A percentile compares a stretch with the other conserved stretches of the same genome.
Conservation (phyloP, 257 asterid genomes). For the Verbascum thapsus region DNA sequence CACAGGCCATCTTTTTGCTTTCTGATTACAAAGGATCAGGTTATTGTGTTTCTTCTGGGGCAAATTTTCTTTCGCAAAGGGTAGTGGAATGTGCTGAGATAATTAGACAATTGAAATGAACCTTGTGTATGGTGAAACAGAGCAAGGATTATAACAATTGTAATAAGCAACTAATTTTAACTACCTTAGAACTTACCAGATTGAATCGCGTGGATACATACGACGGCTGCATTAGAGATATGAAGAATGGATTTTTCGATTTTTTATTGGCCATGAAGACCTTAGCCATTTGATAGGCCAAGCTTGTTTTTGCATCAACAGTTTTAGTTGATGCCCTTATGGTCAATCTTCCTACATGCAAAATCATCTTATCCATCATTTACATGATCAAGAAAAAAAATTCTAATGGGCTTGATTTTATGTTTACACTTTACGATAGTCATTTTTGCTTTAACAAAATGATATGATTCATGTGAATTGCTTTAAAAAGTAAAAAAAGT, state of each 20-base stretch:
- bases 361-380: not conserved
- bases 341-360: not conserved
- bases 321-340: not conserved
- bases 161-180: not conserved
- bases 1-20: slow-evolving; percentile 11
- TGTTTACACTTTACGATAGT: too few species aligned
- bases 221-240: slow-evolving; percentile 33
- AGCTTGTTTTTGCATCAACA: not conserved
- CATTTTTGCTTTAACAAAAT: too few species aligned
- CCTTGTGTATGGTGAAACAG: not conserved
- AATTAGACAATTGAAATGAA: not conserved
- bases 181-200: slow-evolving; percentile 16
- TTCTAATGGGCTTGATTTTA: too few species aligned
- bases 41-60: not conserved
- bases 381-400: too few species aligned
- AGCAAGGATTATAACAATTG: not conserved
- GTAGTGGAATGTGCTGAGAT: slow-evolving; percentile 2
- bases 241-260: slow-evolving; percentile 16
- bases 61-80: not conserved
- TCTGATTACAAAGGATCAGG: not conserved
- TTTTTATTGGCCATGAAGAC: slow-evolving; percentile 20
- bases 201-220: not conserved
- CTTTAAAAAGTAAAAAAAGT: too few species aligned
- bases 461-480: too few species aligned
- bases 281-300: slow-evolving; percentile 23